Evolutionary conservation across 140 eudicot species (phyloP), one percentile per base, ranked within the genome.

Genomic region (Erigeron philadelphicus): DNA sequence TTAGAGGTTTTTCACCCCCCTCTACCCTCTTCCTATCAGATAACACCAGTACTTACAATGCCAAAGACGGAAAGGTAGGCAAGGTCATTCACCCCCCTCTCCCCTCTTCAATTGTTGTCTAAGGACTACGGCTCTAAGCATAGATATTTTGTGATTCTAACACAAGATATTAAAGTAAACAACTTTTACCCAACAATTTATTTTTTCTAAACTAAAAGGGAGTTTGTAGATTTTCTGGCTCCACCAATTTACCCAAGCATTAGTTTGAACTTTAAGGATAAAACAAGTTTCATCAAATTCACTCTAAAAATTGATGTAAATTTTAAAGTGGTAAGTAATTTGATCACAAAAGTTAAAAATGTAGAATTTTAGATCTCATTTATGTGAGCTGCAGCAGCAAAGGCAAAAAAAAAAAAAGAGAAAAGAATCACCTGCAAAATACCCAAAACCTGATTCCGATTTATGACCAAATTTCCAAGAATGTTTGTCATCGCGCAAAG

Each of bases 381-480:
- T 15, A 6, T 40, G 45, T 40, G 10, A 61, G 38, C 38, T 12
- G 46, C 40, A 47, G 6, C 21, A 61, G 21, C 38, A 61, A 48
- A 41, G 38, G 38, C 21, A 40, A 61, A 23, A 6, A 8, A 61
- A n/a, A 31, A 17, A 44, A n/a, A 31, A 17, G 38, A 21, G 66
- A 67, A 6, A 13, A 53, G 43, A 61, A 9, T 21, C 35, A 89
- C 96, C 96, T 81, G 81, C 73, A 72, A 69, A 67, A 61, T 64
- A 76, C n/a, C 76, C 76, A 17, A 73, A 72, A 67, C 70, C 85
- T 12, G 88, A 61, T 73, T 72, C 66, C 18, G 61, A 66, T 77
- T 66, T 81, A 75, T 82, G 79, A 47, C 85, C 82, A 61, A 76
- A 66, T 54, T 80, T 86, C 79, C 82, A 76, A 74, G 83, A 66